Base-by-base conservation (phyloP, 129 eudicot species). In the Lactuca saligna region DNA sequence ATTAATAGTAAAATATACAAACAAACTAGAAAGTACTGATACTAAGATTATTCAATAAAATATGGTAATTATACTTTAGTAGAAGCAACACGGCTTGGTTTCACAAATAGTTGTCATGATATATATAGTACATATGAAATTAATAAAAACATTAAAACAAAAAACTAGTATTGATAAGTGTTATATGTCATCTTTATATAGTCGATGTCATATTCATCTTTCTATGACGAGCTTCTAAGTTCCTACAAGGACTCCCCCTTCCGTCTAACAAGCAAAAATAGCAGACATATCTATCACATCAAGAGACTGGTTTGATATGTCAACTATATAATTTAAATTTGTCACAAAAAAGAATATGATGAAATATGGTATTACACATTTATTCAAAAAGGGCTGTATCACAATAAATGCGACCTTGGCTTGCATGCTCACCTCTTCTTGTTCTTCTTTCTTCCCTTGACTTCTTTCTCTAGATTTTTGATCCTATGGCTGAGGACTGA, bases 401-500 rank as follows among this genome's bases (percentile, higher is more conserved):
- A 25, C 1, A 25, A 25, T 25, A 25, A 25, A 25, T 25, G 29
- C 29, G 29, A 25, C 29, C 29, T 25, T 25, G 29, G 29, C 29
- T 25, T 25, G 1, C 29, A 25, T 25, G 29, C 29, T 6, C 82
- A 79, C 75, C 79, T 78, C 78, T 80, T 86, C 82, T 89, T 90
- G 72, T 83, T 76, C 82, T 83, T 86, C 90, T 85, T 93, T 78
- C 86, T 87, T 67, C 86, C 90, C 77, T 93, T 89, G 6, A 85
- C 92, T 75, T 85, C 82, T 73, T 74, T 85, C 81, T 89, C 98
- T 66, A 93, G 67, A 66, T 68, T 86, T 70, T 48, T 81, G 15
- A 93, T 78, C 86, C 90, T 82, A 65, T 89, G 95, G 61, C 86
- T 89, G 39, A 92, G 82, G 34, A 80, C 82, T 3, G 97, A 72